Evolutionary conservation across 179 eudicot species (phyloP), one percentile per base, ranked within the genome.

Genomic region (Heliamphora pulchella): DNA sequence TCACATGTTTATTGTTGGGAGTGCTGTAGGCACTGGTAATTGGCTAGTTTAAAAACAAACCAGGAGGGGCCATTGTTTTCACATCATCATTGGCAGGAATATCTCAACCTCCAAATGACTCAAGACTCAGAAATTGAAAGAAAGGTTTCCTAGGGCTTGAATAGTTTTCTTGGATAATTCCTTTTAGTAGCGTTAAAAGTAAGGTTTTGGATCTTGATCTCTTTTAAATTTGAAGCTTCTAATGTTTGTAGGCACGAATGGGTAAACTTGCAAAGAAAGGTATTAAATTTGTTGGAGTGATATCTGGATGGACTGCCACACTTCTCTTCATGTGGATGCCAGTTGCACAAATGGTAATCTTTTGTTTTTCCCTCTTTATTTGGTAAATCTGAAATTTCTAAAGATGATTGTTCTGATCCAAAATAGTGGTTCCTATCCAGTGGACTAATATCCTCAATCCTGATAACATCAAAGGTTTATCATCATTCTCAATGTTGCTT

Each of bases 291-390:
- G 87, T 92, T 63, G 91, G 97, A 81, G 86, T 91, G 59, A 76
- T 91, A 80, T 91, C 99, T 76, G 99, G 96, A 64, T 96, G 99
- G 99, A 96, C 99, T 7, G 99, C 99, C 73, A 96, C 99, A 79
- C 91, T 96, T 77, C 96, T 96, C 83, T 96, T 96, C 90, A 94
- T 96, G 99, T 96, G 99, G 99, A 96, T 96, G 99, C 97, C 97
- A 55, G 80, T 96, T 80, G 88, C 99, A 55, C 99, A 96, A 87
- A 89, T 90, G 92, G 99, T 94, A 89, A 78, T 59, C 10, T 31
- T 31, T 31, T 7, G 8, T 44, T 0, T 44, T 17, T 44, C 7
- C 57, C 61, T 57, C 6, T 55, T 10, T 75, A 1, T 59, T 15
- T 58, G 17, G 8, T 31, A 39, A 73, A 53, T 51, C 46, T 67